Evolutionary conservation across 2,329 filamentous ascomycete species (phyloP).

Genomic region (Dactylellina drechsleri): DNA sequence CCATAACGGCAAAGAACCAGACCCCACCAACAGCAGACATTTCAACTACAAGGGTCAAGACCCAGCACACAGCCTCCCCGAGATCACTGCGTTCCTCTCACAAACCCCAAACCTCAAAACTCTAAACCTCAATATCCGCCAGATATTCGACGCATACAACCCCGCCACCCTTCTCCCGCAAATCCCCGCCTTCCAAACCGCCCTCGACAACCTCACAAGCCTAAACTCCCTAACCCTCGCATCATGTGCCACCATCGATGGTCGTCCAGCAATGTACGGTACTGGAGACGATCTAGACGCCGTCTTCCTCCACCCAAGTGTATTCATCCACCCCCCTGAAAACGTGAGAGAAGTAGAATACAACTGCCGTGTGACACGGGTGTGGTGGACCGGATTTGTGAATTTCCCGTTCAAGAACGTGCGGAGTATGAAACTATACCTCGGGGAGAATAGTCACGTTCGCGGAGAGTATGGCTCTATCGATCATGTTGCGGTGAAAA

Average conservation of each 20-base stretch:
- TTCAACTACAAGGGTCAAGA: no score
- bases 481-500: neutral
- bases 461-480: neutral
- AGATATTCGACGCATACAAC: no score
- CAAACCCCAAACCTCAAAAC: neutral
- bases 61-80: neutral
- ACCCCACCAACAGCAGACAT: no score
- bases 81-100: neutral
- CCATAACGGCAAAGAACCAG: no score
- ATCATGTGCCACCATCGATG: no score
- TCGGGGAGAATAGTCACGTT: neutral
- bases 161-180: neutral
- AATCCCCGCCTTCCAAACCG: neutral
- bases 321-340: slow-evolving; percentile 3
- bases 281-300: neutral
- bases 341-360: neutral
- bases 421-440: neutral
- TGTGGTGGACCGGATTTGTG: slow-evolving; percentile 19
- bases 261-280: no score
- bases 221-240: neutral
- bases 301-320: slow-evolving; percentile 14
- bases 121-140: no score
- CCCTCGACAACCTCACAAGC: neutral
- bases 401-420: neutral
- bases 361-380: neutral